Percentiles rank a stretch among this genome's conserved stretches.
Conservation (phyloP, 1,284 basidiomycete genomes). For the Pascua sp. region DNA sequence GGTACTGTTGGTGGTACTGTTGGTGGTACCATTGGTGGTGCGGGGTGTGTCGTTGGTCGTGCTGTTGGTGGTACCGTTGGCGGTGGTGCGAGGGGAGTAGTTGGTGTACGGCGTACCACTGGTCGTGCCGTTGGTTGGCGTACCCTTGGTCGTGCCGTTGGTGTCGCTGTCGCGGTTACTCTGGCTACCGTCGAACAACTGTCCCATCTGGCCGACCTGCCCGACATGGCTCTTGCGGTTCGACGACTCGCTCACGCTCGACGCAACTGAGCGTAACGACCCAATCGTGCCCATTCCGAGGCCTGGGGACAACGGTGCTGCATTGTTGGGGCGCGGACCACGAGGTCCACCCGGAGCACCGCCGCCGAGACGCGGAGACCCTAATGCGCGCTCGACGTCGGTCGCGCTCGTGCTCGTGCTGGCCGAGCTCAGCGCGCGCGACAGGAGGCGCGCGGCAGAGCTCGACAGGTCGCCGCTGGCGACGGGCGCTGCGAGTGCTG, state of each 20-base stretch:
- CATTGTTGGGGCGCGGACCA: constrained; percentile 3
- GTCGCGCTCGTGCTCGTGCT: constrained; percentile 28
- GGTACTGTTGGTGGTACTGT: no score
- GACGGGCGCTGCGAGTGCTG: neutral
- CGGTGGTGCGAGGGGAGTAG: no score
- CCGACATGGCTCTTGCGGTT: neutral
- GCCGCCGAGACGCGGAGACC: neutral
- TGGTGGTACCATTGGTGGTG: no score
- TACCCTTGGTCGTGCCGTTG: no score
- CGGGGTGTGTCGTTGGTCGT: no score
- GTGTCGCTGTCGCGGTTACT: neutral
- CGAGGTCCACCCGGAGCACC: neutral
- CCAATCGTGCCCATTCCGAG: neutral
- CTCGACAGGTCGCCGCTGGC: neutral
- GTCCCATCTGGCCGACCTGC: no score
- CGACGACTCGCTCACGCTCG: neutral
- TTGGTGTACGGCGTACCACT: no score
- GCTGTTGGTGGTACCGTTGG: no score
- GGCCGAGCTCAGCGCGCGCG: constrained; percentile 8
- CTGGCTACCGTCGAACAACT: neutral
- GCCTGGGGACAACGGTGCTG: neutral
- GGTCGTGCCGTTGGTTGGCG: no score
- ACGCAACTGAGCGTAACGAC: neutral
- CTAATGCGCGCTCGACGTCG: constrained; percentile 25
- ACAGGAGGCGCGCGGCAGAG: constrained; percentile 4